Evolutionary conservation across 805 yeast genomes (phyloP), one percentile per base, ranked within the genome.

Genomic region (Torulaspora delbrueckii): DNA sequence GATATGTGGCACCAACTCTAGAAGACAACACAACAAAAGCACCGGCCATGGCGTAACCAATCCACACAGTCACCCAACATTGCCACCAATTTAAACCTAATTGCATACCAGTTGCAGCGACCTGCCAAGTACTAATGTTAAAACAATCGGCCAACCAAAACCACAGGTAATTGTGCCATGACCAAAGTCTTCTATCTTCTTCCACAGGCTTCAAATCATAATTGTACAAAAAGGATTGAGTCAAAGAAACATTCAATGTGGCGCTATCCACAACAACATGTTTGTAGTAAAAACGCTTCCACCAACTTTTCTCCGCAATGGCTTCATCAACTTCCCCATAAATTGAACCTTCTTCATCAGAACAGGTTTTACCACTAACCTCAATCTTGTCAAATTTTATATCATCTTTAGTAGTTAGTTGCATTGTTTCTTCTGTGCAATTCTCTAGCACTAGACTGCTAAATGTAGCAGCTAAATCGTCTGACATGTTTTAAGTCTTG

Each of bases 141-240:
- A 88, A 86, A 26, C 95, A 81, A 62, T 88, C 96, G 0, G 96
- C 88, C 47, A 88, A 65, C 96, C 96, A 88, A 57, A 86, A 84
- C 52, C 77, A 79, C 10, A 84, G 81, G 61, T 70, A 88, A 63
- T 87, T 86, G 65, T 72, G 81, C 95, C 95, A 86, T 24, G 77
- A 69, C 96, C 96, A 88, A n/a, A 77, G 75, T 58, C 96, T 73
- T 57, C 95, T 78, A 3, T 69, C 76, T 12, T 67, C 73, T 59
- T 86, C 91, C 3, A 87, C 88, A 0, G 96, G 96, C 53, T 79
- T 77, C 57, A 88, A 73, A 68, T 88, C 96, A 54, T 74, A 72
- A 65, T 87, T 87, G 60, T 74, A 77, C 31, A 88, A 72, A 56
- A 84, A 88, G 52, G 82, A 70, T 57, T 86, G 86, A 2, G 78